phyloP scores from a whole-genome alignment of 1,139 yeast genomes.

The Candida sanyaensis region DNA sequence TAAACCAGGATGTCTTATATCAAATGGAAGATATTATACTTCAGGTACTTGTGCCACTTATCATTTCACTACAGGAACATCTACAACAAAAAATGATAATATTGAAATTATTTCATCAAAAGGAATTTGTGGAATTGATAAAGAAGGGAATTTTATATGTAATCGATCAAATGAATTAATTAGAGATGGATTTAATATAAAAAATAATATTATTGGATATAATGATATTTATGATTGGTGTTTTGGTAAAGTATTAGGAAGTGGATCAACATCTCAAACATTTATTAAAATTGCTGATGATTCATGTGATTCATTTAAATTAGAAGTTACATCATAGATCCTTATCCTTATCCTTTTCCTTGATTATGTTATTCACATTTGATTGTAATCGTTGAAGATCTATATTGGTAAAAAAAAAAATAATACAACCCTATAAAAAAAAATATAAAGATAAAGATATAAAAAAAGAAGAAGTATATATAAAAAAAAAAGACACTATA shows the following conservation, averaged over 20 bases:
- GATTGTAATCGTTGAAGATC: conserved; percentile 14
- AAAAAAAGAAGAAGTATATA: not conserved
- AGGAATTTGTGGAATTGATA: conserved; percentile 68
- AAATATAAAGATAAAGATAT: not conserved
- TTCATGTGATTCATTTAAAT: conserved; percentile 27
- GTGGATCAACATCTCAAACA: conserved; percentile 45
- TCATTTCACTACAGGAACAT: conserved; percentile 27
- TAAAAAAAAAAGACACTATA: not conserved
- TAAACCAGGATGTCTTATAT: conserved; percentile 75
- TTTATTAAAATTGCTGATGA: conserved; percentile 52
- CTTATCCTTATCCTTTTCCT: too few relatives aligned
- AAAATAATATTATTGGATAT: conserved; percentile 51
- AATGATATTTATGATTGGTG: conserved; percentile 72
- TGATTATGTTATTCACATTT: too few relatives aligned
- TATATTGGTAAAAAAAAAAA: conserved; percentile 7
- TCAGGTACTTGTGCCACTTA: conserved; percentile 88
- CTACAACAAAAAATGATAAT: conserved; percentile 51
- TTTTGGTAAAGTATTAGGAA: conserved; percentile 35
- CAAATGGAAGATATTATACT: conserved; percentile 81
- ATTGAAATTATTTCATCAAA: conserved; percentile 63
- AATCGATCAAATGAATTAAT: conserved; percentile 27
- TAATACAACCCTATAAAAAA: conserved; percentile 1
- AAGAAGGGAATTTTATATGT: conserved; percentile 31
- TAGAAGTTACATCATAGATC: conserved; percentile 7
- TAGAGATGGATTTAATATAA: conserved; percentile 55